These are phyloP conservation scores for Scheffersomyces insectosa DNA, from an alignment of 1,139 yeast genomes.

Conservation along the genomic window DNA sequence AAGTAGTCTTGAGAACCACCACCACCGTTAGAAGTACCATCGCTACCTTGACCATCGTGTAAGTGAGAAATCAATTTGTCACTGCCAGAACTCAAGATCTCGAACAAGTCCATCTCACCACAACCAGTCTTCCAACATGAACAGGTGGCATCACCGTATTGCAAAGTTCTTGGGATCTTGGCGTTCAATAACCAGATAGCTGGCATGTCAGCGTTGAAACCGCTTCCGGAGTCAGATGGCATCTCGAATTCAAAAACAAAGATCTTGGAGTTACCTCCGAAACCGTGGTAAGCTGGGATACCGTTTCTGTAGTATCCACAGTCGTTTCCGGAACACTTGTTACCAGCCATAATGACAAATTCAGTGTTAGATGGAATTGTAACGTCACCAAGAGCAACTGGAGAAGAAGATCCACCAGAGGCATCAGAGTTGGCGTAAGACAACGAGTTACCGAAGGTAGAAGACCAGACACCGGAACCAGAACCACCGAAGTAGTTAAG, in stretches of 20 bases:
- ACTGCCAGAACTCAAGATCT: constrained; percentile 69
- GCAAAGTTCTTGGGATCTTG: constrained; percentile 76
- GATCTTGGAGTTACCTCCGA: constrained; percentile 63
- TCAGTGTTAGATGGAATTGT: constrained; percentile 60
- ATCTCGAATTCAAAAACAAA: constrained; percentile 70
- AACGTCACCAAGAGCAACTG: constrained; percentile 54
- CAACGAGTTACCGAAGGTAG: constrained; percentile 27
- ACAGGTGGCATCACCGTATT: constrained; percentile 62
- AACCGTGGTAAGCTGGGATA: constrained; percentile 75
- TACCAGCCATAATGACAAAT: constrained; percentile 59
- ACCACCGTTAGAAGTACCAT: constrained; percentile 51
- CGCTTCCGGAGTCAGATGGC: constrained; percentile 48
- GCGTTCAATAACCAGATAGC: constrained; percentile 80
- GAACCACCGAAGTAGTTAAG: constrained; percentile 29
- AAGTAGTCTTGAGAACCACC: constrained; percentile 91
- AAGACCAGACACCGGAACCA: constrained; percentile 28
- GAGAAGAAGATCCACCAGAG: constrained; percentile 34
- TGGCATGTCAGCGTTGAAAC: constrained; percentile 61
- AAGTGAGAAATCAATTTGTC: constrained; percentile 75
- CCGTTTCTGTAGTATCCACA: constrained; percentile 77
- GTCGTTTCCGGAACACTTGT: constrained; percentile 50
- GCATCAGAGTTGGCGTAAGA: constrained; percentile 40
- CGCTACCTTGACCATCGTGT: constrained; percentile 81
- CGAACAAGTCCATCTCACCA: constrained; percentile 83
- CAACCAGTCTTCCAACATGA: constrained; percentile 80